Base-by-base conservation (phyloP, 805 yeast genomes). In the Candida chauliodis region DNA sequence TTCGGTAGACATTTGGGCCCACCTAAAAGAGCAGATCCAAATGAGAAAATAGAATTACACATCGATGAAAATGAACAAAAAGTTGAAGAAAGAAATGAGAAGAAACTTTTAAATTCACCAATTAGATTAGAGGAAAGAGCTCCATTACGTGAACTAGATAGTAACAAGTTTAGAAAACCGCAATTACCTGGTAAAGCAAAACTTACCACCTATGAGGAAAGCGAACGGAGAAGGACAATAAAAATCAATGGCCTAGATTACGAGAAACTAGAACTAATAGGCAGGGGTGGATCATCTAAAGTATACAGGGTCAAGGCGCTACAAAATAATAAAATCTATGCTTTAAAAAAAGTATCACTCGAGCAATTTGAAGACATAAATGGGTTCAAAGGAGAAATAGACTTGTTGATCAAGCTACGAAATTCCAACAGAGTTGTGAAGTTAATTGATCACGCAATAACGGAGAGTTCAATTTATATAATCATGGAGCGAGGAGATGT, bases 401-500 rank as follows among this genome's bases (percentile, higher is more conserved):
- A 82, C 41, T 68, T 91, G 23, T 61, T 91, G 40, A 64, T 73
- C 16, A 75, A 76, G 47, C 63, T 93, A 17, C 67, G 73, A 40
- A 74, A 81, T 47, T 52, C 60, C 5, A 75, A 75, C 23, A 65
- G 96, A 36, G 97, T 91, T 4, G 95, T 93, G 3, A 73, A 76
- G 50, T 66, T 91, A 30, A 62, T 84, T 24, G 96, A 88, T 52
- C 77, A 83, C 57, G 79, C 81, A n/a, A 67, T 88, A 47, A 69
- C 71, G 3, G 78, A 75, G 19, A 79, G 84, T 0, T 71, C 79
- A 2, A 68, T 91, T 24, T 71, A 74, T 51, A 63, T 91, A 45
- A 84, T 89, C 2, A 87, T 91, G 96, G 98, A 93, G 59, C 86
- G 95, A 55, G 98, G 98, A 15, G 96, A 91, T 45, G 76, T 85